Base-by-base conservation (phyloP, 164 flowering plant species). In the Liquidambar formosana region DNA sequence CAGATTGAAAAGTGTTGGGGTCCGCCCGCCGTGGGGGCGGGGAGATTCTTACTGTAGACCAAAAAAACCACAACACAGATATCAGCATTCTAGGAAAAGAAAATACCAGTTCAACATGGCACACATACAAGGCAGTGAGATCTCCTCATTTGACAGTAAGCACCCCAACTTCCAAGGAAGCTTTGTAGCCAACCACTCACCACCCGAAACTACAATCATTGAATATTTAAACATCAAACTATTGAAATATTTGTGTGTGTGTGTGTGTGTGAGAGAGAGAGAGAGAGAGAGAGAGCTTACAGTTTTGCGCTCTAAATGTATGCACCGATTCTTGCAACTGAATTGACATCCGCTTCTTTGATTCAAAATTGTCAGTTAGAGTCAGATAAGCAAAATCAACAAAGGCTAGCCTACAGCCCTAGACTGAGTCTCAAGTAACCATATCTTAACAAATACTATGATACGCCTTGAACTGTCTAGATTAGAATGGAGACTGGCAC, bases 401-500 rank as follows among this genome's bases (percentile, higher is more conserved):
- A 15, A 26, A 58, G 61, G n/a, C 38, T 28, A 25, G n/a, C 38
- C 11, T 26, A 8, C 27, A 58, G 13, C 43, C 26, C n/a, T 33
- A 33, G 41, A 33, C 41, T 33, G 11, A 22, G 16, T 25, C 12
- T 25, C 19, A 15, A 19, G 62, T 28, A 21, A 59, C n/a, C 23
- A 26, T 10, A 25, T 23, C 4, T 28, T 60, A 60, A 2, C 19
- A 41, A 41, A 46, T 57, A 57, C 26, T 12, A 27, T 57, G 38
- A 15, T 48, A 26, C 47, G 28, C 14, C 19, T 61, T 47, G 26
- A 45, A 47, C 15, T 33, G 51, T 44, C 18, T 18, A 53, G 65
- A 67, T 90, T 78, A 91, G 71, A 93, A 96, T 6, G 96, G 97
- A 77, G 97, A 90, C 77, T 93, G 98, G 78, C 99, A 96, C 67